Conservation (phyloP, 371 early-diverging fungal genomes). For the Circinella minor region DNA sequence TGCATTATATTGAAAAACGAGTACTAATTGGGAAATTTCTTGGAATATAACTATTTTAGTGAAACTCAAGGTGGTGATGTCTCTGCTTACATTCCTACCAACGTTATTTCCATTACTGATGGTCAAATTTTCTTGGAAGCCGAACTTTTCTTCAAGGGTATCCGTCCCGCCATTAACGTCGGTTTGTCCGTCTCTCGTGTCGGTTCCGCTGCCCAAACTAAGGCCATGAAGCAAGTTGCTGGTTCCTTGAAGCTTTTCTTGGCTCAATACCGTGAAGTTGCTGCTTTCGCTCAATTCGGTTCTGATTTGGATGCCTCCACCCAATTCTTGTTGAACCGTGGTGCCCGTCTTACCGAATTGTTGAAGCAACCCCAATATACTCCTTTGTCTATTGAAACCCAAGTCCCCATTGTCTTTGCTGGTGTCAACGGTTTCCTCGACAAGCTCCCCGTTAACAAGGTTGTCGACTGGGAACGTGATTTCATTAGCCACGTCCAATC, state of each 20-base stretch:
- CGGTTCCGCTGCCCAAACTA: conserved; percentile 97
- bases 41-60: conserved; percentile 17
- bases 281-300: conserved; percentile 98
- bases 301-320: conserved; percentile 98
- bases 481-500: conserved; percentile 87
- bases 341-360: conserved; percentile 96
- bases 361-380: conserved; percentile 94
- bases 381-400: conserved; percentile 91
- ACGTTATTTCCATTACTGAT: conserved; percentile 98
- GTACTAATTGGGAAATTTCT: not conserved
- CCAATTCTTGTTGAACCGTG: conserved; percentile 97
- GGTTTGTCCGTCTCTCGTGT: conserved; percentile 98
- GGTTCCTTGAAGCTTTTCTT: conserved; percentile 97
- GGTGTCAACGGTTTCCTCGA: conserved; percentile 98
- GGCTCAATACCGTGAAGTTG: conserved; percentile 98
- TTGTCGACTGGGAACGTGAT: conserved; percentile 90
- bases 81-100: conserved; percentile 98
- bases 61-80: conserved; percentile 99
- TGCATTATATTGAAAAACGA: conserved; percentile 34
- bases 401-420: conserved; percentile 91
- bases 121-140: conserved; percentile 93
- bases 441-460: conserved; percentile 90
- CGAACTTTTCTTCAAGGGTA: conserved; percentile 97
- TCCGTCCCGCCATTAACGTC: conserved; percentile 97
- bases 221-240: conserved; percentile 98